Conservation (phyloP, 495 filamentous ascomycete genomes). For the Trichoderma erinaceum region DNA sequence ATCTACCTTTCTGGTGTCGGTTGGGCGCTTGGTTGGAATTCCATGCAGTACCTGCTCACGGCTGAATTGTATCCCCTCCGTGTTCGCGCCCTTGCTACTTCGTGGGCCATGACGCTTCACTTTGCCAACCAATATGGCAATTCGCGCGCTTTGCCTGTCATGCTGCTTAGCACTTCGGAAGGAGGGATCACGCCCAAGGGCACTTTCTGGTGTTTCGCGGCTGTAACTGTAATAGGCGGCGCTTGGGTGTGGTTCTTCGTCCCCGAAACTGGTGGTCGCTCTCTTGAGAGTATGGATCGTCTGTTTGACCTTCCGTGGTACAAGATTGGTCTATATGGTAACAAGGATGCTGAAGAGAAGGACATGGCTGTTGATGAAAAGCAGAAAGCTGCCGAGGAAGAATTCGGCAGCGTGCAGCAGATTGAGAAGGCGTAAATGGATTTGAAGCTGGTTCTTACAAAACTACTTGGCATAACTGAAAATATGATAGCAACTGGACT, state of each 20-base stretch:
- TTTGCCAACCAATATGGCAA: constrained; percentile 72
- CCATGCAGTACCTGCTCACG: constrained; percentile 69
- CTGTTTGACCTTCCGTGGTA: constrained; percentile 65
- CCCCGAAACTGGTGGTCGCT: constrained; percentile 61
- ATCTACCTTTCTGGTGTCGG: constrained; percentile 61
- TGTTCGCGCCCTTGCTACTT: constrained; percentile 45
- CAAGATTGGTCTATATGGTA: constrained; percentile 55
- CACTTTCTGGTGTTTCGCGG: constrained; percentile 63
- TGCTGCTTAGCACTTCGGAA: constrained; percentile 40
- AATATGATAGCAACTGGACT: no score
- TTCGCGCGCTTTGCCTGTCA: constrained; percentile 50
- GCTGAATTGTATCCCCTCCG: constrained; percentile 67
- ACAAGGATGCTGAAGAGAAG: constrained; percentile 46
- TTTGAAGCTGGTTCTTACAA: neutral
- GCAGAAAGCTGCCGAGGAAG: constrained; percentile 19
- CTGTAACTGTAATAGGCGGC: constrained; percentile 52
- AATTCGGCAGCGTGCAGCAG: neutral
- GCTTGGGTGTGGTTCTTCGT: constrained; percentile 57
- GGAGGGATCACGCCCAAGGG: constrained; percentile 35
- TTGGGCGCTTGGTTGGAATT: constrained; percentile 72
- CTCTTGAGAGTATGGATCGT: constrained; percentile 59
- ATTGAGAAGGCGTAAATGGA: neutral
- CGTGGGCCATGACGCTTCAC: constrained; percentile 53
- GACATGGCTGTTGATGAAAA: constrained; percentile 33
- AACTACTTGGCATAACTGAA: neutral